Percentiles rank a stretch among this genome's conserved stretches.
These are phyloP conservation scores for Boletus barrowsii DNA, from an alignment of 768 basidiomycete genomes.

Conservation along the genomic window DNA sequence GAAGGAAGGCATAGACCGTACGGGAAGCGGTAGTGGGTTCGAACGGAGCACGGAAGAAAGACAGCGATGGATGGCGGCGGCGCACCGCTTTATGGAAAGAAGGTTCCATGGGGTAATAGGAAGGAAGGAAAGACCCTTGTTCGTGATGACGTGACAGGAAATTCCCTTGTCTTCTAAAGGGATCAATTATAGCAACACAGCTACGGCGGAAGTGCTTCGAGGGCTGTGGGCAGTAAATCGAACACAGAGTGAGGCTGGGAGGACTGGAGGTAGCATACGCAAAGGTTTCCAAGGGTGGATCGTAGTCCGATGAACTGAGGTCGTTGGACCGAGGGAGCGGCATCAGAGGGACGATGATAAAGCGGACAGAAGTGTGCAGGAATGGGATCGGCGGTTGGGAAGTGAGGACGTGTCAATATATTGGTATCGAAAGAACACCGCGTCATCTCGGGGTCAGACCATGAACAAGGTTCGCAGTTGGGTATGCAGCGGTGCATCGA, in stretches of 20 bases:
- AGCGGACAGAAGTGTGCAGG: constrained; percentile 5
- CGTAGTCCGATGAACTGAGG: not conserved
- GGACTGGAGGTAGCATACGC: not conserved
- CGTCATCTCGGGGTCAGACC: constrained; percentile 2
- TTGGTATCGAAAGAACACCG: not conserved
- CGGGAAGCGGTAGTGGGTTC: not conserved
- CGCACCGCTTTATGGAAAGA: constrained; percentile 8
- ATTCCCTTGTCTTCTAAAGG: not conserved
- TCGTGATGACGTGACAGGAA: constrained; percentile 7
- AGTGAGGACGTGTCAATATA: not conserved
- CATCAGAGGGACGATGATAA: not conserved
- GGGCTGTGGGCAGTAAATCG: not conserved
- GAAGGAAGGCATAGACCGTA: too few species aligned
- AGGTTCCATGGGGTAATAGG: constrained; percentile 1
- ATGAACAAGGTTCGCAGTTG: not conserved
- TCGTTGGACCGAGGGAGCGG: too few species aligned
- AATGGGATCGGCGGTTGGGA: constrained; percentile 9
- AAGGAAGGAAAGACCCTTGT: constrained; percentile 7
- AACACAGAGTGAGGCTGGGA: not conserved
- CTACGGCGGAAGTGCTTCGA: not conserved
- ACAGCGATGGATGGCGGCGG: constrained; percentile 3
- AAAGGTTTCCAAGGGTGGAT: not conserved
- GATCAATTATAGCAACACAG: constrained; percentile 1
- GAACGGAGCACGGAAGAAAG: constrained; percentile 5
- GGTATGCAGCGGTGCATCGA: not conserved